phyloP scores from a whole-genome alignment of 176 grass and related monocot species.

The Poa annua region DNA sequence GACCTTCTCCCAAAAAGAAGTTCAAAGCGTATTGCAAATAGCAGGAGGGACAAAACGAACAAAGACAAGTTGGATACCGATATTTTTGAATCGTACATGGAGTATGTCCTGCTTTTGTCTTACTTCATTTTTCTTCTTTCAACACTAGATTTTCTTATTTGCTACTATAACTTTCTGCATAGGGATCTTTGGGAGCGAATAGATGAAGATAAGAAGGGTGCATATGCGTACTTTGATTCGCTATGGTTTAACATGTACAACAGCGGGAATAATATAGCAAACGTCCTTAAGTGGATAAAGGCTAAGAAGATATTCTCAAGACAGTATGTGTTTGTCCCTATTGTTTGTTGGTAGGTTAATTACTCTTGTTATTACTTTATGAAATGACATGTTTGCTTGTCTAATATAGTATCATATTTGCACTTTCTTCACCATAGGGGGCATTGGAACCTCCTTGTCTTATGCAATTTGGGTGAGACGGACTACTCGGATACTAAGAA shows the following conservation, averaged over 20 bases:
- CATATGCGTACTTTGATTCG: slow-evolving; percentile 76
- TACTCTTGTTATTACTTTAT: slow-evolving; percentile 20
- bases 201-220: slow-evolving; percentile 71
- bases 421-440: slow-evolving; percentile 47
- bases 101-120: slow-evolving; percentile 55
- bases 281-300: slow-evolving; percentile 87
- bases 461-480: slow-evolving; percentile 76
- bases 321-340: slow-evolving; percentile 85
- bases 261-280: slow-evolving; percentile 44
- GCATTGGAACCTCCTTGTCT: slow-evolving; percentile 96
- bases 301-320: slow-evolving; percentile 75
- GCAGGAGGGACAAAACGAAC: slow-evolving; percentile 38
- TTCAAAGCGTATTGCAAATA: slow-evolving; percentile 42
- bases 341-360: slow-evolving; percentile 71
- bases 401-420: background rate
- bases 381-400: slow-evolving; percentile 1
- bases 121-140: background rate
- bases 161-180: slow-evolving; percentile 21
- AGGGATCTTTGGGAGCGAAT: slow-evolving; percentile 76
- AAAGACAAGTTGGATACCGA: slow-evolving; percentile 62
- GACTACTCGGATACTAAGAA: slow-evolving; percentile 15
- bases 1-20: slow-evolving; percentile 33
- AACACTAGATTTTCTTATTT: slow-evolving; percentile 37
- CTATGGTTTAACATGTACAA: slow-evolving; percentile 90
- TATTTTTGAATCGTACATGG: slow-evolving; percentile 74